Percentiles rank a stretch among this genome's conserved stretches.
Conservation (phyloP, 257 asterid genomes). For the Solanum sitiens region DNA sequence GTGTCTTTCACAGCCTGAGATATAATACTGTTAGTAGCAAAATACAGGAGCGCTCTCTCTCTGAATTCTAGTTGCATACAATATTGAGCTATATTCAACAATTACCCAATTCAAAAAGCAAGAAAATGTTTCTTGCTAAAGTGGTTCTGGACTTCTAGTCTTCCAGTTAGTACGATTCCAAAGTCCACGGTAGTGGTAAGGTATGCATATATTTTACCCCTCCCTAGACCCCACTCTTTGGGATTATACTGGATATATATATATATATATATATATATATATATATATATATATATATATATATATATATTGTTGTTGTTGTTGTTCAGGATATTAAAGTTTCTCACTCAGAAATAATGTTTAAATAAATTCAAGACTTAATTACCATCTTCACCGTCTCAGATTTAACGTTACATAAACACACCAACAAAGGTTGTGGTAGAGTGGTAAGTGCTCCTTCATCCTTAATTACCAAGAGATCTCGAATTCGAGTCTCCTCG, state of each 20-base stretch:
- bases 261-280: no score
- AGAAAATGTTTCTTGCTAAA: not conserved
- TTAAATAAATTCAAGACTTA: not conserved
- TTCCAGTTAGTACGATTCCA: not conserved
- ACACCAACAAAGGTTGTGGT: not conserved
- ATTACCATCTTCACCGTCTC: not conserved
- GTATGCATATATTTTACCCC: not conserved
- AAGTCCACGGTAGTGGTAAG: not conserved
- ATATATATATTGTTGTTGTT: not conserved
- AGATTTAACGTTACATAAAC: not conserved
- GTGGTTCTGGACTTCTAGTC: not conserved
- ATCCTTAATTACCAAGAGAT: not conserved
- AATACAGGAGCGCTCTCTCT: not conserved
- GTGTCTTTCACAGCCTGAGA: conserved; percentile 60
- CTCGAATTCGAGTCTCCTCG: no score
- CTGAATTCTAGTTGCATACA: not conserved
- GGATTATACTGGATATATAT: not conserved
- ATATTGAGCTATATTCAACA: not conserved
- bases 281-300: no score
- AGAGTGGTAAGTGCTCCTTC: not conserved
- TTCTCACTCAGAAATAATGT: not conserved
- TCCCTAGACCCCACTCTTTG: not conserved
- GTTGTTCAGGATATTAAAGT: not conserved
- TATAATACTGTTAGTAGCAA: conserved; percentile 7
- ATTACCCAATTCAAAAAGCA: not conserved